Conservation (phyloP, 441 rosid genomes). For the Mallotus japonicus region DNA sequence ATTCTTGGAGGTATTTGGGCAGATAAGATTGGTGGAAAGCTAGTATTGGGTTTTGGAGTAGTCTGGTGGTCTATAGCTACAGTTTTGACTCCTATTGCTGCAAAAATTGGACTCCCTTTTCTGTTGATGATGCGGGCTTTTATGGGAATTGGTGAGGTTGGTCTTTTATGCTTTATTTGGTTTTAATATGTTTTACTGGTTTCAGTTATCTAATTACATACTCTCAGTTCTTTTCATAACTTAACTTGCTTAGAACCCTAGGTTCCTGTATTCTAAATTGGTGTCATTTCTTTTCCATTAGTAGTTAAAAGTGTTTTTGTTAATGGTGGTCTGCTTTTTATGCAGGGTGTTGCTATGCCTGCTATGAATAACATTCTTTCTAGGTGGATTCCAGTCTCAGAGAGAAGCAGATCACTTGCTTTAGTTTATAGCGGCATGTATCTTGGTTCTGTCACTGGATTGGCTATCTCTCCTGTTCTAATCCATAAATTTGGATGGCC, state of each 20-base stretch:
- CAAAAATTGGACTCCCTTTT: constrained; percentile 84
- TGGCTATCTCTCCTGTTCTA: constrained; percentile 79
- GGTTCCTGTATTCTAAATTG: neutral
- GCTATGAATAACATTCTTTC: constrained; percentile 98
- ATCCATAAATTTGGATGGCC: constrained; percentile 94
- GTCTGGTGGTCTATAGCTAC: constrained; percentile 98
- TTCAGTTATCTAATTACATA: neutral
- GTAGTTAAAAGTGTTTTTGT: constrained; percentile 8
- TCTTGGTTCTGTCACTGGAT: constrained; percentile 95
- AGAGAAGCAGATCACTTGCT: constrained; percentile 96
- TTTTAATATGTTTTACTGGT: constrained; percentile 13
- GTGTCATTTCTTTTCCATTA: constrained; percentile 12
- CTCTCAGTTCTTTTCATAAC: neutral
- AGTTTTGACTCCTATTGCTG: constrained; percentile 93
- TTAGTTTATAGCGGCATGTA: constrained; percentile 98
- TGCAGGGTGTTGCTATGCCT: constrained; percentile 99
- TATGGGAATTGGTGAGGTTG: constrained; percentile 98
- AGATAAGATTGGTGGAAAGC: constrained; percentile 91
- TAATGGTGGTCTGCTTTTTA: constrained; percentile 25
- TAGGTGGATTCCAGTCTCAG: constrained; percentile 98
- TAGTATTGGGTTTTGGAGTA: constrained; percentile 92
- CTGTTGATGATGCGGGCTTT: constrained; percentile 88
- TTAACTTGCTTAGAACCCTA: no score
- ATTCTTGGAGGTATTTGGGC: constrained; percentile 99
- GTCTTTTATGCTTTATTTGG: constrained; percentile 28